A percentile compares a stretch with the other conserved stretches of the same genome.
Evolutionary conservation across 179 eudicot species (phyloP).

Genomic region (Actinidia arguta): DNA sequence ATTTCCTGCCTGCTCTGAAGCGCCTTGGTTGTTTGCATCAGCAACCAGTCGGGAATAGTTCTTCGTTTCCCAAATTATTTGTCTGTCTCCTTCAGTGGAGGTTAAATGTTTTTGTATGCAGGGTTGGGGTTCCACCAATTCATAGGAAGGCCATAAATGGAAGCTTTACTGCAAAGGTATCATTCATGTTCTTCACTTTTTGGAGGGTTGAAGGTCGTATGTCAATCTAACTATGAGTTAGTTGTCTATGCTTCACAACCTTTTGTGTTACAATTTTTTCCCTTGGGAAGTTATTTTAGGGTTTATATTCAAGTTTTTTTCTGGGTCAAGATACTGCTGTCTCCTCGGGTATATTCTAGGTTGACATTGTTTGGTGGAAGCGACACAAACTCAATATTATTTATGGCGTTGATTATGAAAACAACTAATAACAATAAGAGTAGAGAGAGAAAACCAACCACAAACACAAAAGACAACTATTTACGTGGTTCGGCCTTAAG

Average conservation of each 20-base stretch:
- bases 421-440: too few species aligned
- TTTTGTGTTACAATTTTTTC: background rate
- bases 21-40: too few species aligned
- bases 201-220: background rate
- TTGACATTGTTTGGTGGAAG: too few species aligned
- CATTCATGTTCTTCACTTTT: background rate
- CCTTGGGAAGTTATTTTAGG: background rate
- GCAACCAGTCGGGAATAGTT: background rate
- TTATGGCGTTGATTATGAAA: too few species aligned
- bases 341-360: background rate
- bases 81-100: constrained; percentile 11
- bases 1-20: background rate
- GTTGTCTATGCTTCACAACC: background rate
- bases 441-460: too few species aligned
- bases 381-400: too few species aligned
- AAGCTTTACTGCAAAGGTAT: constrained; percentile 59
- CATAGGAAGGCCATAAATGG: constrained; percentile 57
- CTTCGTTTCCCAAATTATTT: background rate
- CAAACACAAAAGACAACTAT: too few species aligned
- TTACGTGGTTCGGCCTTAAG: too few species aligned
- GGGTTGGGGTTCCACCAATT: constrained; percentile 49
- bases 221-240: background rate
- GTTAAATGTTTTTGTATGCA: constrained; percentile 43
- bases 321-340: background rate
- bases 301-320: background rate